Evolutionary conservation across 164 flowering plant genomes (phyloP).

Genomic region (Vitis rupestris): DNA sequence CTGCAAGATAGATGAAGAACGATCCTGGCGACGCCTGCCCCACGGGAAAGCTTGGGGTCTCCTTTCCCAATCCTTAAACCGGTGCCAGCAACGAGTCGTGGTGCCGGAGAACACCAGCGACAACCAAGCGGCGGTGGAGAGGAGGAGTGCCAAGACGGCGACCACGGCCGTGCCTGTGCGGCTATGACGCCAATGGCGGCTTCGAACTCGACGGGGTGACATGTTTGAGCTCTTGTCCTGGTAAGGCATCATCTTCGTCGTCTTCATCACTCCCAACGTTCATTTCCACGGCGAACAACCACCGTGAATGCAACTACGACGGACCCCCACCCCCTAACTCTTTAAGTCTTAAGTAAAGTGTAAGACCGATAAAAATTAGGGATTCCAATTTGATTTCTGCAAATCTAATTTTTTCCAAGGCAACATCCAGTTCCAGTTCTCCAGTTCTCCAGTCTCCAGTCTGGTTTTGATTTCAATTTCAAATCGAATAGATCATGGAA

Average conservation of each 20-base stretch:
- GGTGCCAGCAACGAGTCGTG: slow-evolving; percentile 36
- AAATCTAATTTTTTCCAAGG: too few relatives aligned
- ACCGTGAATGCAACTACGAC: too few relatives aligned
- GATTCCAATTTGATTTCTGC: too few relatives aligned
- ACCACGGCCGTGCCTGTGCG: slow-evolving; percentile 35
- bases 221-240: not conserved
- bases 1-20: not conserved
- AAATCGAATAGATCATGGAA: too few relatives aligned
- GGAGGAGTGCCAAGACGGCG: slow-evolving; percentile 36
- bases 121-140: slow-evolving; percentile 56
- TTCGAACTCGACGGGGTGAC: slow-evolving; percentile 11
- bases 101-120: slow-evolving; percentile 54
- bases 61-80: slow-evolving; percentile 28
- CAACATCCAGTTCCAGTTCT: too few relatives aligned
- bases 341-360: too few relatives aligned
- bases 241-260: slow-evolving; percentile 13
- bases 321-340: too few relatives aligned
- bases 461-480: too few relatives aligned
- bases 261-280: slow-evolving; percentile 21
- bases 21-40: slow-evolving; percentile 6
- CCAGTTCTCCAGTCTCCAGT: too few relatives aligned
- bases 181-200: slow-evolving; percentile 38
- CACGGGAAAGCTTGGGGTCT: slow-evolving; percentile 25
- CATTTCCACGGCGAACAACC: slow-evolving; percentile 23
- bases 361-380: not conserved